Evolutionary conservation across 1,139 yeast genomes (phyloP).

Genomic region (Pichia sp.): DNA sequence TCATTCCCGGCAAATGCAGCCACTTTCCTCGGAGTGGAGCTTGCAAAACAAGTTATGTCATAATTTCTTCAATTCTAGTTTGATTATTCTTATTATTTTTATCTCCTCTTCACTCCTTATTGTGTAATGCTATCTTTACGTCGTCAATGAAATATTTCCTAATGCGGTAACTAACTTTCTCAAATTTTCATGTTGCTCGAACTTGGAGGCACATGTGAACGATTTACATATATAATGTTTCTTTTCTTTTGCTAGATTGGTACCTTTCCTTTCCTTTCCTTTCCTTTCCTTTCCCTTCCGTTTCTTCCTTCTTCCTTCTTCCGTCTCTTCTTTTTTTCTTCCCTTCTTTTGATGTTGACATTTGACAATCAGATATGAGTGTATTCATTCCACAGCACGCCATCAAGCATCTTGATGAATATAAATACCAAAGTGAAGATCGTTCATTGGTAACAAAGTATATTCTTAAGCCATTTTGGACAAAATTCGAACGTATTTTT

Average conservation of each 20-base stretch:
- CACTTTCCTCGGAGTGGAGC: constrained; percentile 90
- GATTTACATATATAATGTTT: too few species aligned
- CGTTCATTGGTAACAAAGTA: constrained; percentile 71
- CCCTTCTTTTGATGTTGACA: neutral
- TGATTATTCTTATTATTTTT: neutral
- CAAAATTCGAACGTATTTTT: constrained; percentile 61
- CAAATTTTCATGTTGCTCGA: too few species aligned
- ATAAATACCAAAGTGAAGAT: constrained; percentile 64
- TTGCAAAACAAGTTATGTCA: constrained; percentile 56
- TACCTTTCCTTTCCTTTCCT: neutral
- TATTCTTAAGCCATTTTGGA: constrained; percentile 76
- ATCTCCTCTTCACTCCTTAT: neutral
- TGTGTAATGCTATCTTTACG: neutral
- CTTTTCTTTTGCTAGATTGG: too few species aligned
- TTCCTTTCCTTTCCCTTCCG: neutral
- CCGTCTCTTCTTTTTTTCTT: too few species aligned
- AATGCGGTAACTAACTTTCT: neutral
- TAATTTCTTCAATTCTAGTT: neutral
- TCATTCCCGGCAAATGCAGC: constrained; percentile 99
- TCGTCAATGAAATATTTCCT: neutral
- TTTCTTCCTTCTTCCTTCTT: too few species aligned
- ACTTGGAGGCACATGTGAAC: too few species aligned
- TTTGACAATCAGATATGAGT: constrained; percentile 18
- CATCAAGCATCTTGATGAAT: constrained; percentile 26
- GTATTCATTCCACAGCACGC: constrained; percentile 24